These are phyloP conservation scores for Rauvolfia tetraphylla DNA, from an alignment of 257 asterid species.

Conservation along the genomic window DNA sequence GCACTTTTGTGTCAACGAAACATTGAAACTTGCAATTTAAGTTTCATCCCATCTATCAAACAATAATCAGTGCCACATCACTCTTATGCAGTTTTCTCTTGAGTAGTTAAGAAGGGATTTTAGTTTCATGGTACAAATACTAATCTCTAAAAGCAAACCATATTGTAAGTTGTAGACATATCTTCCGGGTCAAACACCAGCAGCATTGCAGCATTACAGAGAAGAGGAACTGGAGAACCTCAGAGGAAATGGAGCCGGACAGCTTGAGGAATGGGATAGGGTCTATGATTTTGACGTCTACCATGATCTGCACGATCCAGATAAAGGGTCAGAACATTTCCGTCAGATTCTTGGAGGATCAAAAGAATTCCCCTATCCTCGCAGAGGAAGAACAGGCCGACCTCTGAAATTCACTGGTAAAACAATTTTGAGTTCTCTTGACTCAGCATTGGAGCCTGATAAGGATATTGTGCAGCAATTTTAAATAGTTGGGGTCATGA, in stretches of 20 bases:
- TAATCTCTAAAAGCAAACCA: not conserved
- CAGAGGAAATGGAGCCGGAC: conserved; percentile 20
- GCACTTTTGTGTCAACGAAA: too few relatives aligned
- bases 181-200: conserved; percentile 21
- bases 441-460: not conserved
- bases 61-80: not conserved
- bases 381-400: conserved; percentile 25
- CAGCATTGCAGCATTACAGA: conserved; percentile 10
- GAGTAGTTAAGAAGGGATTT: not conserved
- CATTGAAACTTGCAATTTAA: too few relatives aligned
- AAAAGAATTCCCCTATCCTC: conserved; percentile 17
- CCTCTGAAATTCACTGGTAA: conserved; percentile 2
- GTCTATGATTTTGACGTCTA: conserved; percentile 21
- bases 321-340: not conserved
- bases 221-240: conserved; percentile 17
- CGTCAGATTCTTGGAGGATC: conserved; percentile 17
- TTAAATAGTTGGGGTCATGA: not conserved
- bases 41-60: too few relatives aligned
- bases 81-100: not conserved
- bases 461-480: not conserved
- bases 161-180: conserved; percentile 2
- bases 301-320: conserved; percentile 16
- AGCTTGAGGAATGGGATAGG: conserved; percentile 22
- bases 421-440: not conserved
- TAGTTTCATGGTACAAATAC: not conserved